These are phyloP conservation scores for Aspergillus sparsus DNA, from an alignment of 495 filamentous ascomycete genomes.

Conservation along the genomic window DNA sequence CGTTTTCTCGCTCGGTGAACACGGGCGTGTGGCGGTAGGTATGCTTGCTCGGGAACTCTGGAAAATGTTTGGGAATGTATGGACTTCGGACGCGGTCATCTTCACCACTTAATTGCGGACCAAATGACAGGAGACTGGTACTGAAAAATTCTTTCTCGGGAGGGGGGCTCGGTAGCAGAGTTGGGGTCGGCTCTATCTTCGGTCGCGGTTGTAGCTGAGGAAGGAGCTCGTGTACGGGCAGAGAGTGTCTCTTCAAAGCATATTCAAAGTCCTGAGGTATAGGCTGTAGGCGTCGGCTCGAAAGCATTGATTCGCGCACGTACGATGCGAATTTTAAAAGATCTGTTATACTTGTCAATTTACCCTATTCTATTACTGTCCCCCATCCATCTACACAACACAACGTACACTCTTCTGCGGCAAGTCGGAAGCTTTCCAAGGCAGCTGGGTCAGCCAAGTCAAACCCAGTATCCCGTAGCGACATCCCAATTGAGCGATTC, in stretches of 20 bases:
- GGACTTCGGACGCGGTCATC: conserved; percentile 47
- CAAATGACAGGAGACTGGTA: conserved; percentile 47
- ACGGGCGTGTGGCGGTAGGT: conserved; percentile 70
- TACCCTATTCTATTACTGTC: conserved; percentile 2
- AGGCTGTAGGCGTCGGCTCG: conserved; percentile 59
- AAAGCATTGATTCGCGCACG: conserved; percentile 62
- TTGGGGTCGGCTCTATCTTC: conserved; percentile 32
- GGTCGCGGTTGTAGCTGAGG: conserved; percentile 41
- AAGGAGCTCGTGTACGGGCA: conserved; percentile 43
- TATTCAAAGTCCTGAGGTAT: conserved; percentile 70
- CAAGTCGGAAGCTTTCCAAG: conserved; percentile 57
- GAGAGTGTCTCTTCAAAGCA: conserved; percentile 48
- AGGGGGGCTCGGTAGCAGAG: conserved; percentile 48
- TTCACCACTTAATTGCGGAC: conserved; percentile 53
- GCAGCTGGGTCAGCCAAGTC: conserved; percentile 57
- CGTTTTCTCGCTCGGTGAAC: conserved; percentile 63
- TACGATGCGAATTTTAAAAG: conserved; percentile 56
- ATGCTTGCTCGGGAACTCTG: conserved; percentile 69
- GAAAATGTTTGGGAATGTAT: conserved; percentile 69
- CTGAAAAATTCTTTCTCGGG: conserved; percentile 48
- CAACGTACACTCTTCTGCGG: conserved; percentile 64
- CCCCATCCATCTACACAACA: not conserved
- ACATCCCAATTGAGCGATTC: conserved; percentile 55
- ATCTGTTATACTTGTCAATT: conserved; percentile 46
- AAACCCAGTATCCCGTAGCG: conserved; percentile 59